phyloP scores from a whole-genome alignment of 345 rosid genomes.

The Populus pruinosa region DNA sequence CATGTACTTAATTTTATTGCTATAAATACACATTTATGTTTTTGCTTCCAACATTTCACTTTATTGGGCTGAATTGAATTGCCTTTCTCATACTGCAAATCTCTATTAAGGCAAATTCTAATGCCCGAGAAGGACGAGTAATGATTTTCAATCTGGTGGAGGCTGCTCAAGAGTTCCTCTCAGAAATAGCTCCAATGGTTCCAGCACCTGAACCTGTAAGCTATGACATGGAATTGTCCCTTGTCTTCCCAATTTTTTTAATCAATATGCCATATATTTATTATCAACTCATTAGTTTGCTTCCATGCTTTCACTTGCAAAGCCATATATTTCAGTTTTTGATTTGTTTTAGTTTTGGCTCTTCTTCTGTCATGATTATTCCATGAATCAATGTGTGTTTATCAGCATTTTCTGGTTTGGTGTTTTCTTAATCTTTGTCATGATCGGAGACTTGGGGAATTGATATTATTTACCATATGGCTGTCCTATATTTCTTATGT shows the following conservation, averaged over 20 bases:
- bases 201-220: slow-evolving; percentile 58
- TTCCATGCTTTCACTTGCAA: background rate
- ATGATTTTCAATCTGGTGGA: slow-evolving; percentile 96
- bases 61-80: background rate
- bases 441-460: background rate
- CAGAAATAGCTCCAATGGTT: slow-evolving; percentile 60
- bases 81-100: background rate
- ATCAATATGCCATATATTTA: background rate
- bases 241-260: background rate
- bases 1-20: background rate
- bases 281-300: background rate
- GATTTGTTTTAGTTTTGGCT: background rate
- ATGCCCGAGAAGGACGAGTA: slow-evolving; percentile 91
- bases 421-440: background rate
- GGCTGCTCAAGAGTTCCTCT: slow-evolving; percentile 95
- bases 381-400: background rate
- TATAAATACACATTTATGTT: background rate
- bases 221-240: slow-evolving; percentile 11
- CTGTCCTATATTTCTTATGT: background rate
- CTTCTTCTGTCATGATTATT: background rate
- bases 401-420: background rate
- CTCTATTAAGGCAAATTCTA: slow-evolving; percentile 63
- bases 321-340: background rate
- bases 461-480: background rate
- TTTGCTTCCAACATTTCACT: background rate